A percentile compares a stretch with the other conserved stretches of the same genome.
Evolutionary conservation across 257 asterid species (phyloP).

Genomic region (Cruciata laevipes): DNA sequence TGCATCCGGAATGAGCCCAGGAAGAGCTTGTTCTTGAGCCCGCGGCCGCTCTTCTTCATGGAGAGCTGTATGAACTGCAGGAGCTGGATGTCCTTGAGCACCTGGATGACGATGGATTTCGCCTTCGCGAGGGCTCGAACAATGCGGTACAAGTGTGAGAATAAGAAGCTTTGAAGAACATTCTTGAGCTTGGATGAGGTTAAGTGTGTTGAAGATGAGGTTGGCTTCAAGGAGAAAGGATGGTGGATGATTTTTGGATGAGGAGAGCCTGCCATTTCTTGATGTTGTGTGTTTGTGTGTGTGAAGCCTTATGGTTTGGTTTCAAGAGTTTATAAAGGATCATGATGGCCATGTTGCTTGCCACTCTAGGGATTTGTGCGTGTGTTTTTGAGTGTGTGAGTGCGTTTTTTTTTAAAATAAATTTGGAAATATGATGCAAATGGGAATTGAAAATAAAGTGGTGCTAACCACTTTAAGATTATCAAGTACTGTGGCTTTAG

Average conservation of each 20-base stretch:
- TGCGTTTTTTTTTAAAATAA: not conserved
- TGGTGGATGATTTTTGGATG: conserved; percentile 31
- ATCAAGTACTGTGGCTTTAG: conserved; percentile 28
- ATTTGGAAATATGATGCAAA: conserved; percentile 21
- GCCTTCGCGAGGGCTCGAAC: conserved; percentile 36
- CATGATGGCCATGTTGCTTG: conserved; percentile 44
- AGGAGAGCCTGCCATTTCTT: conserved; percentile 32
- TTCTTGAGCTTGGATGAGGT: conserved; percentile 42
- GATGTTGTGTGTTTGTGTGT: conserved; percentile 4
- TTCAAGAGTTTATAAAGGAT: conserved; percentile 41
- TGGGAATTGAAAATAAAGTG: conserved; percentile 57
- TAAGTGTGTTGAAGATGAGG: conserved; percentile 31
- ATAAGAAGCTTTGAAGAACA: conserved; percentile 50
- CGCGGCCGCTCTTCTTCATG: conserved; percentile 25
- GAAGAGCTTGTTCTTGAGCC: conserved; percentile 34
- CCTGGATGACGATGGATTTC: conserved; percentile 39
- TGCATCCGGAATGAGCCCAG: conserved; percentile 74
- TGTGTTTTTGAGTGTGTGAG: not conserved
- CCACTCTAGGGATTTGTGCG: conserved; percentile 20
- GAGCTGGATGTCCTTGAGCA: conserved; percentile 37
- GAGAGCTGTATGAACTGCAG: conserved; percentile 28
- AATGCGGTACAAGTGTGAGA: conserved; percentile 52
- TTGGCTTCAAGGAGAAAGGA: conserved; percentile 40
- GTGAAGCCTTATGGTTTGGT: conserved; percentile 1
- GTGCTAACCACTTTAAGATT: conserved; percentile 46